Evolutionary conservation across 163 green algal species (phyloP).

Genomic region (Prototheca wickerhamii): DNA sequence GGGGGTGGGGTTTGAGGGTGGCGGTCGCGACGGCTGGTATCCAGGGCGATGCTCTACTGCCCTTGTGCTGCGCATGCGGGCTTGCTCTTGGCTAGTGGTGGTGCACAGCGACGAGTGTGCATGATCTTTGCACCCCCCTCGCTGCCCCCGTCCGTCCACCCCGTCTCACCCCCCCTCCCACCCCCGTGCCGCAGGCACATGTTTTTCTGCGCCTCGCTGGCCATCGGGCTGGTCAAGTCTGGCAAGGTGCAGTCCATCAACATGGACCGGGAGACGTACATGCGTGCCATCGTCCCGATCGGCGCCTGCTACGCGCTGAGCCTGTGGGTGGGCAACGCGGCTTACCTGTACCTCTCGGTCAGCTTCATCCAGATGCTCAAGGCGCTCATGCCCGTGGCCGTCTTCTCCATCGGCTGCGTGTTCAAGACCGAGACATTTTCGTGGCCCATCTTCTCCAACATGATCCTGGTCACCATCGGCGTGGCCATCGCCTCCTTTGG

Average conservation of each 20-base stretch:
- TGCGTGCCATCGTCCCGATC: slow-evolving; percentile 67
- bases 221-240: slow-evolving; percentile 33
- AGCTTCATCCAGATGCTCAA: slow-evolving; percentile 84
- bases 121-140: too few species aligned
- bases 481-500: slow-evolving; percentile 67
- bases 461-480: slow-evolving; percentile 62
- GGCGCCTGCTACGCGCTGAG: slow-evolving; percentile 62
- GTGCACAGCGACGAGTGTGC: not conserved
- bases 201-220: slow-evolving; percentile 47
- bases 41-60: too few species aligned
- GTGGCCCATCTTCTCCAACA: slow-evolving; percentile 44
- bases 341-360: slow-evolving; percentile 74
- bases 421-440: slow-evolving; percentile 44
- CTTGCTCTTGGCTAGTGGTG: too few species aligned
- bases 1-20: too few species aligned
- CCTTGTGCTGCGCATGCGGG: too few species aligned
- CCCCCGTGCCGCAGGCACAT: slow-evolving; percentile 31
- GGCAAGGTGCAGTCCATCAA: slow-evolving; percentile 1
- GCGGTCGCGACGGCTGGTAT: too few species aligned
- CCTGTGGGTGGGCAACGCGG: slow-evolving; percentile 74
- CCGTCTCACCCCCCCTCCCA: too few species aligned
- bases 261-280: slow-evolving; percentile 30
- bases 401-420: slow-evolving; percentile 52
- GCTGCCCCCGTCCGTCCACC: too few species aligned
- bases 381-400: slow-evolving; percentile 59